Evolutionary conservation across 345 rosid genomes (phyloP).

Genomic region (Populus pruinosa): DNA sequence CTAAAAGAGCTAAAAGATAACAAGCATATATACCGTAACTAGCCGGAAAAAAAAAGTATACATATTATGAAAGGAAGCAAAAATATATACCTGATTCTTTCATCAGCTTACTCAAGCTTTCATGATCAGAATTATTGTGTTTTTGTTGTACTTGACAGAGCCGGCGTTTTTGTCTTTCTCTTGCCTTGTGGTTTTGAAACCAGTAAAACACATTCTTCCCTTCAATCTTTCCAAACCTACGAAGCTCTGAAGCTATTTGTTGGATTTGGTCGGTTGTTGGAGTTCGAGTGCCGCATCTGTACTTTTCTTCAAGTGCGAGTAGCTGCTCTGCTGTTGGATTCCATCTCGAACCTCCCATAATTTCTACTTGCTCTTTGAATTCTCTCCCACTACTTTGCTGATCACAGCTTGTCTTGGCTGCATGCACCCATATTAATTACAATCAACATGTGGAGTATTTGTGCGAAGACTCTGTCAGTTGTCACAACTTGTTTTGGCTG

Average conservation of each 20-base stretch:
- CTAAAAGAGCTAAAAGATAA: not conserved
- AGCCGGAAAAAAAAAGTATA: not conserved
- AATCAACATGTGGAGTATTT: too few relatives aligned
- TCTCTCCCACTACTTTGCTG: not conserved
- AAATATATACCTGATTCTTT: slow-evolving; percentile 30
- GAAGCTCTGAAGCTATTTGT: slow-evolving; percentile 1
- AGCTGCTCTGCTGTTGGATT: slow-evolving; percentile 23
- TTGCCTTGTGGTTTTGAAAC: slow-evolving; percentile 20
- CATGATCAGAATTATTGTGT: not conserved
- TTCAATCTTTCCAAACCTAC: slow-evolving; percentile 19
- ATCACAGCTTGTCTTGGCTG: not conserved
- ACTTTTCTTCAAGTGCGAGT: not conserved
- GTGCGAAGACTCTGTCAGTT: too few relatives aligned
- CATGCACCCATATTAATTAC: not conserved
- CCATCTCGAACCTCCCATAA: slow-evolving; percentile 5
- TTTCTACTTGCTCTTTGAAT: not conserved
- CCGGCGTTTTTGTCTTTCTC: slow-evolving; percentile 10
- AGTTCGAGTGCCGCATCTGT: slow-evolving; percentile 16
- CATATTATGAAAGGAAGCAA: not conserved
- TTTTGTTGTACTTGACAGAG: slow-evolving; percentile 16
- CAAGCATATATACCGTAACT: not conserved
- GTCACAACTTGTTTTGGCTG: not conserved
- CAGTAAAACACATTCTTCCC: slow-evolving; percentile 25
- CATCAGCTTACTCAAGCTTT: slow-evolving; percentile 5
- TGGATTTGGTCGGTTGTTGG: slow-evolving; percentile 21